Evolutionary conservation across 805 yeast species (phyloP).

Genomic region (Suhomyces kilbournensis): DNA sequence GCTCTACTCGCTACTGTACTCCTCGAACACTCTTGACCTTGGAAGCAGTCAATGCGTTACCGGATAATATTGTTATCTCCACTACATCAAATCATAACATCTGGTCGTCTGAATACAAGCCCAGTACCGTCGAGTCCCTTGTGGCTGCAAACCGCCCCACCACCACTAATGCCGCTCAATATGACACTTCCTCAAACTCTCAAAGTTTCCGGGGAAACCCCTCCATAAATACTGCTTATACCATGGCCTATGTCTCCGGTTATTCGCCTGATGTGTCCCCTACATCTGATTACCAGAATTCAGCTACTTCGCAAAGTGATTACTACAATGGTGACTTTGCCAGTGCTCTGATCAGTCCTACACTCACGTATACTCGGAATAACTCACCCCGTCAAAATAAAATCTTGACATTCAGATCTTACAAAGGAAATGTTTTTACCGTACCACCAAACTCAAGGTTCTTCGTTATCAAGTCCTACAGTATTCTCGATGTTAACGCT

Average conservation of each 20-base stretch:
- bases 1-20: slow-evolving; percentile 7
- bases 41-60: slow-evolving; percentile 5
- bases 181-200: not conserved
- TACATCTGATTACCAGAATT: not conserved
- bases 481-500: slow-evolving; percentile 45
- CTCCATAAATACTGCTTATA: not conserved
- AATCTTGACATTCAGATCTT: slow-evolving; percentile 10
- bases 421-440: slow-evolving; percentile 13
- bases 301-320: not conserved
- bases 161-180: not conserved
- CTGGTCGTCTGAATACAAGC: not conserved
- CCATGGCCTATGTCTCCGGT: not conserved
- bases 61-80: not conserved
- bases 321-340: not conserved
- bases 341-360: not conserved
- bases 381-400: not conserved
- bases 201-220: not conserved
- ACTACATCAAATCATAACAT: not conserved
- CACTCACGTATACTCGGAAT: not conserved
- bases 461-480: slow-evolving; percentile 57
- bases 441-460: slow-evolving; percentile 25
- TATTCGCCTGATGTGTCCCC: not conserved
- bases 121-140: not conserved
- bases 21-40: slow-evolving; percentile 5
- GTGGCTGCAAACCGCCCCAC: not conserved